Evolutionary conservation across 257 asterid species (phyloP), one percentile per base, ranked within the genome.

Genomic region (Leonotis leonurus): DNA sequence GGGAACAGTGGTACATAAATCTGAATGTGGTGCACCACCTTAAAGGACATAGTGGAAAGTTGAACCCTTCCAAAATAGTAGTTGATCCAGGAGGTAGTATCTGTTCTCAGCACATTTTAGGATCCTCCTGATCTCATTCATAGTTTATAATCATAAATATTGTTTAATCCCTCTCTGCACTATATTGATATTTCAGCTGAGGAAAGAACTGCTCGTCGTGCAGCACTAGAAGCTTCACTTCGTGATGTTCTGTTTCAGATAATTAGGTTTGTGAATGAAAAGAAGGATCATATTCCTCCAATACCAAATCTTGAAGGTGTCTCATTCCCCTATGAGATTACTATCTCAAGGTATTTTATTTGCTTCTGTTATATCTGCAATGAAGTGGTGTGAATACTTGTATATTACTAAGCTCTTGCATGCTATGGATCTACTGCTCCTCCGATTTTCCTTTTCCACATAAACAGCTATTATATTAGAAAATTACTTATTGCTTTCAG

Each of bases 1-100:
- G 97, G 99, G 99, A 93, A 72, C 88, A 87, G 12, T 89, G 99
- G 97, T 85, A 83, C 68, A 78, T 93, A 80, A 83, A 87, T 70
- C 74, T 93, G 85, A 85, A 81, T 69, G 89, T 81, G 48, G 84
- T 83, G 22, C 93, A 78, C 25, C 87, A 86, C 64, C 81, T 86
- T 14, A 89, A 89, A 74, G 74, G 81, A 62, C 88, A 79, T 73
- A 79, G 69, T 58, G 81, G 89, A 62, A 89, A 83, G 78, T 77
- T 91, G 67, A 76, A 80, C 81, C 67, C 73, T 66, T 77, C 95
- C 61, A 86, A 89, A 81, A 43, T 79, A 55, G 78, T 82, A 20
- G 78, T 87, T 70, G 90, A 80, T 57, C 92, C 95, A 6, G 96
- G 85, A 86, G 97, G 99, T 93, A 81, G 16, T 52, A 18, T 71